Base-by-base conservation (phyloP, 2,329 filamentous ascomycete genomes). In the Tolypocladium cylindrosporum region DNA sequence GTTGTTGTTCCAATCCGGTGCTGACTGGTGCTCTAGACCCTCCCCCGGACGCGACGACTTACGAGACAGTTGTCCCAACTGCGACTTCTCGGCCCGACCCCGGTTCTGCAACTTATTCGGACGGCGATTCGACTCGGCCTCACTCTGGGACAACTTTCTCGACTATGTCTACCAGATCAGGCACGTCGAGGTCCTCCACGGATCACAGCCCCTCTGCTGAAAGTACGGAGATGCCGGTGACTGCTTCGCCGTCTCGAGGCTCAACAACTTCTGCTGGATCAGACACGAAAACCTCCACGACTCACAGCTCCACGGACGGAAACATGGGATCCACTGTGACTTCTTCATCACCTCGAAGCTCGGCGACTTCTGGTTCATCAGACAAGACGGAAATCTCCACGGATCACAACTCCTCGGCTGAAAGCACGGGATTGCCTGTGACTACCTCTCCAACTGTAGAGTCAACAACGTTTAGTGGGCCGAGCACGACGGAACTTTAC, bases 21-120 rank as follows among this genome's bases (percentile, higher is more conserved):
- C 59, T 60, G 43, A 59, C 24, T 42, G 53, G 53, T 19, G 19
- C n/a, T 54, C 10, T 39, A 58, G 59, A 59, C 21, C 37, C 43
- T 51, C 34, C 52, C 27, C 48, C 55, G 2, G 31, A 40, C 41
- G 55, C 48, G 19, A 58, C 59, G 7, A 58, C 57, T 3, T 31
- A 52, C 39, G 21, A 41, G 37, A 56, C 43, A 7, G 36, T 41
- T 19, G 34, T 10, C 6, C 9, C 24, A 10, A 56, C 45, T 36
- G 37, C 37, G n/a, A 19, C 37, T 7, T 52, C 24, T n/a, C 4
- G 3, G 14, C 19, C 54, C 36, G 16, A 14, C 13, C 14, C 27
- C 24, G 41, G 54, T 31, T 39, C 40, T n/a, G n/a, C 19, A 8
- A 42, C 41, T 14, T 36, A 41, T n/a, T 16, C 34, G 7, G 31